These are phyloP conservation scores for Zoysia pacifica DNA, from an alignment of 176 grass and related monocot genomes.

Conservation along the genomic window DNA sequence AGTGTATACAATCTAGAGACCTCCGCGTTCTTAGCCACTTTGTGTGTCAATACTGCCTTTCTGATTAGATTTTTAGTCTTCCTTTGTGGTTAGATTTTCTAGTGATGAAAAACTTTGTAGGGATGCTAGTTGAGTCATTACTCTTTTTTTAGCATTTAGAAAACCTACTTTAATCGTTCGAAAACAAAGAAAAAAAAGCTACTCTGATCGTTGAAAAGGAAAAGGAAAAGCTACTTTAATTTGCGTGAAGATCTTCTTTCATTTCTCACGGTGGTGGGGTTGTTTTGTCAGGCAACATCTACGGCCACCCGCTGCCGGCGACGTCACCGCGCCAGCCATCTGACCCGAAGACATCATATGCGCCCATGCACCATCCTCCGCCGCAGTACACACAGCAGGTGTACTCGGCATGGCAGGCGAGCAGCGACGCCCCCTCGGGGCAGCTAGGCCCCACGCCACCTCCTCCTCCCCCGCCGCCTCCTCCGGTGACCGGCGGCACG, in stretches of 20 bases:
- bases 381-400: neutral
- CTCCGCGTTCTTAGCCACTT: neutral
- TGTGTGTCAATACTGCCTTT: neutral
- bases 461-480: neutral
- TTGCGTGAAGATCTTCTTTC: neutral
- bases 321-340: constrained; percentile 16
- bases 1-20: neutral
- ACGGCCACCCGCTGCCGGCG: neutral
- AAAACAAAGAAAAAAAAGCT: no score
- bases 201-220: no score
- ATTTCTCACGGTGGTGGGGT: neutral
- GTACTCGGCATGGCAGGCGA: neutral
- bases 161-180: no score
- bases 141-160: neutral
- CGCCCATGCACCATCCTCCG: neutral
- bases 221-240: neutral
- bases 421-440: constrained; percentile 3
- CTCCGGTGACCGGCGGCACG: constrained; percentile 21
- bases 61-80: neutral
- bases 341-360: neutral
- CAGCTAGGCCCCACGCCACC: neutral
- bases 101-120: no score
- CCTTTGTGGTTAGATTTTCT: neutral
- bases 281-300: constrained; percentile 18
- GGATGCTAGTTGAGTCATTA: no score